Evolutionary conservation across 305 asterid genomes (phyloP).

Genomic region (Nicotiana rustica): DNA sequence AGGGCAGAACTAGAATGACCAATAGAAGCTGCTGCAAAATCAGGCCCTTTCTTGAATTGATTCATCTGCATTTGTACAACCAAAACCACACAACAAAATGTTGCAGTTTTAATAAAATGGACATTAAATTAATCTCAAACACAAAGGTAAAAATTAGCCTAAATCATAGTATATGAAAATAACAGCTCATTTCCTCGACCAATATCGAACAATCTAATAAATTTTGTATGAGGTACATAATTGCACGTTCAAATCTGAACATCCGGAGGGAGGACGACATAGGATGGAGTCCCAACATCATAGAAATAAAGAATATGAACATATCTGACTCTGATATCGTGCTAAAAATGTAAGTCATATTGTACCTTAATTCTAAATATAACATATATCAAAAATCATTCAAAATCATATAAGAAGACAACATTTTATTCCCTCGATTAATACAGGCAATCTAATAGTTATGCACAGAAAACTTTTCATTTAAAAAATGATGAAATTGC

Average conservation of each 20-base stretch:
- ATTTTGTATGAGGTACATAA: too few species aligned
- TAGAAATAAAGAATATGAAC: neutral
- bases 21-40: constrained; percentile 58
- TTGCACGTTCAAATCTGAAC: too few species aligned
- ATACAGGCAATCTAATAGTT: neutral
- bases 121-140: neutral
- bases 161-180: neutral
- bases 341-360: neutral
- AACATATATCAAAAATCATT: neutral
- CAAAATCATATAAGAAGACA: neutral
- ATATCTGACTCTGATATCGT: neutral
- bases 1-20: constrained; percentile 50
- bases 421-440: neutral
- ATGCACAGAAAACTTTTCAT: neutral
- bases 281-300: neutral
- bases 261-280: neutral
- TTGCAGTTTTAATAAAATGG: neutral
- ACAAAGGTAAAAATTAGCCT: neutral
- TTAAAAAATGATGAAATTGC: constrained; percentile 4
- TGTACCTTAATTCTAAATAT: neutral
- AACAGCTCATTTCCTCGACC: neutral
- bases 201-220: too few species aligned
- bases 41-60: constrained; percentile 64
- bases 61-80: constrained; percentile 41
- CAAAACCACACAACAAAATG: neutral